phyloP scores from a whole-genome alignment of 208 protist species.

The Angomonas ambiguus region DNA sequence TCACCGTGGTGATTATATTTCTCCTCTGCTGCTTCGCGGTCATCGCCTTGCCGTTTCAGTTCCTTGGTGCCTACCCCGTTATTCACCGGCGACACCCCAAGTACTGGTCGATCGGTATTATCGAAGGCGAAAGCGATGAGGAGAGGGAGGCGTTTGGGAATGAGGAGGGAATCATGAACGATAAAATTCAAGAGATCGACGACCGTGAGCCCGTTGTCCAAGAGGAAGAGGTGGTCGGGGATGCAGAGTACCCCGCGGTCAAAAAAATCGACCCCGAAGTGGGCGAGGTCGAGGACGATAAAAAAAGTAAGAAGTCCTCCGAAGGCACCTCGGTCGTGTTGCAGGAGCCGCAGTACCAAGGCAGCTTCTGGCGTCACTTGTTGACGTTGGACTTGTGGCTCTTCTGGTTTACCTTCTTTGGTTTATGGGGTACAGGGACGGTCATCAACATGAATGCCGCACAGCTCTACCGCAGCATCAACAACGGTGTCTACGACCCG shows the following conservation, averaged over 20 bases:
- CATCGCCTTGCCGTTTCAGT: slow-evolving; percentile 65
- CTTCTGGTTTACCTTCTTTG: slow-evolving; percentile 60
- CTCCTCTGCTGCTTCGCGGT: slow-evolving; percentile 45
- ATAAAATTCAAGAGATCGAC: neutral
- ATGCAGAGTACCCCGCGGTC: neutral
- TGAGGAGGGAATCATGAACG: neutral
- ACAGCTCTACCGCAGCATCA: slow-evolving; percentile 66
- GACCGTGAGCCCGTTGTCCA: too few species aligned
- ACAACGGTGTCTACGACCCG: slow-evolving; percentile 33
- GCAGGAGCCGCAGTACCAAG: slow-evolving; percentile 52
- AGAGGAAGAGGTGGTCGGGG: neutral
- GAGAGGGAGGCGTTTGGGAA: slow-evolving; percentile 2
- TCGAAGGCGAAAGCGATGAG: slow-evolving; percentile 18
- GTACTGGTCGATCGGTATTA: slow-evolving; percentile 33
- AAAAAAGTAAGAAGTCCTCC: neutral
- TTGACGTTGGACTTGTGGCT: slow-evolving; percentile 69
- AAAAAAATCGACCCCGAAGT: neutral
- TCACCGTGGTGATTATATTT: slow-evolving; percentile 36
- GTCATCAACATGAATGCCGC: slow-evolving; percentile 75
- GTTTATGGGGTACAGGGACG: slow-evolving; percentile 63
- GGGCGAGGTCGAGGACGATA: slow-evolving; percentile 13
- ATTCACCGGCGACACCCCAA: slow-evolving; percentile 33
- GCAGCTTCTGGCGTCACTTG: slow-evolving; percentile 61
- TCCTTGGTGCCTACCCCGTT: slow-evolving; percentile 49
- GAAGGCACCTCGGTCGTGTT: slow-evolving; percentile 6